These are phyloP conservation scores for Kluyveromyces sp. DNA, from an alignment of 1,139 yeast species.

Conservation along the genomic window DNA sequence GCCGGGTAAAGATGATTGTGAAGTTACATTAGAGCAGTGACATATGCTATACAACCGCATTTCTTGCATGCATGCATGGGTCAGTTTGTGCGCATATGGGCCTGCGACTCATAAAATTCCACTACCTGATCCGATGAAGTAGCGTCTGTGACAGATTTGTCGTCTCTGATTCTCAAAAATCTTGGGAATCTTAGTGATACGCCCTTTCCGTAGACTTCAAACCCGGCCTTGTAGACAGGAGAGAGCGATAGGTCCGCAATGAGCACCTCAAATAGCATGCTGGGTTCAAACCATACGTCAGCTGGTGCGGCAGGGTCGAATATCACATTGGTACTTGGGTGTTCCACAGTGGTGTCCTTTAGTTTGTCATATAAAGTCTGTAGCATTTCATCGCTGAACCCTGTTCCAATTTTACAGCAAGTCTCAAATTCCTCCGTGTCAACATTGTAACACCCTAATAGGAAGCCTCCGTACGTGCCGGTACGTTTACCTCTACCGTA, in stretches of 20 bases:
- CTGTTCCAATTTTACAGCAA: constrained; percentile 95
- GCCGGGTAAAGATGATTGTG: too few species aligned
- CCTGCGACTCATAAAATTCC: constrained; percentile 80
- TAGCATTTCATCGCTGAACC: constrained; percentile 83
- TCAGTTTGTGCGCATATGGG: constrained; percentile 25
- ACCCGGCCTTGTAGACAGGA: constrained; percentile 89
- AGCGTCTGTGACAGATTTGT: constrained; percentile 81
- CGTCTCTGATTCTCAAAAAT: constrained; percentile 78
- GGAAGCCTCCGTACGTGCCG: constrained; percentile 88
- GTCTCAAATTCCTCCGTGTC: constrained; percentile 92
- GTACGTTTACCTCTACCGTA: constrained; percentile 93
- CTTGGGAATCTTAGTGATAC: constrained; percentile 89
- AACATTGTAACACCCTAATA: constrained; percentile 81
- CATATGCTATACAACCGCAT: too few species aligned
- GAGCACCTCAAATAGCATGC: constrained; percentile 77
- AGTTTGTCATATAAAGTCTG: constrained; percentile 52
- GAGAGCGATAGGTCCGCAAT: constrained; percentile 92
- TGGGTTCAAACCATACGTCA: constrained; percentile 96
- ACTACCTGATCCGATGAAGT: constrained; percentile 86
- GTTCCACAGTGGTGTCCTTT: constrained; percentile 57
- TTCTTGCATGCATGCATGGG: not conserved
- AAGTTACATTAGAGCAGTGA: too few species aligned
- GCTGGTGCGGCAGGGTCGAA: constrained; percentile 73
- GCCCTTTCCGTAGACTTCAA: constrained; percentile 72
- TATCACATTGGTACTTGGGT: constrained; percentile 64